Evolutionary conservation across 306 rosid genomes (phyloP), one percentile per base, ranked within the genome.

Genomic region (Prinsepia uniflora): DNA sequence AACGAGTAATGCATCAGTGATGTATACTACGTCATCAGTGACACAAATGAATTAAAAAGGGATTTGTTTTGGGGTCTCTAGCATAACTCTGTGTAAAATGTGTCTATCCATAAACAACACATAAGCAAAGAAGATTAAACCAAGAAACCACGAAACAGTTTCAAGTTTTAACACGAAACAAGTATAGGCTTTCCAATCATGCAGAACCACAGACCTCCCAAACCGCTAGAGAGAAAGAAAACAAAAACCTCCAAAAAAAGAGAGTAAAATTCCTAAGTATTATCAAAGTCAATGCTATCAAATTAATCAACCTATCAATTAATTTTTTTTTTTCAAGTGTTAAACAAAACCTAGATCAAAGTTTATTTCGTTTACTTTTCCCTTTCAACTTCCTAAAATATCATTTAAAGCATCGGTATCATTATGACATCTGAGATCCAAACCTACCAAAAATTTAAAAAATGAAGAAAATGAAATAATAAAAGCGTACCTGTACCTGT

Each of bases 401-500:
- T 54, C 24, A 49, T 24, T 50, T 40, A 15, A 24, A 12, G 49
- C 11, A 13, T 42, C 53, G 7, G n/a, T 52, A 30, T 30, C 36
- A 62, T 24, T 48, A 48, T 5, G 56, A 72, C 49, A 72, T 62
- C 22, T 8, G 24, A 24, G 30, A 24, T 24, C 30, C 30, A 24
- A 24, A 24, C 30, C 30, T 24, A 24, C 30, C 30, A 24, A 24
- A 24, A 24, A 24, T 24, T 24, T 24, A 2, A 22, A 39, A 68
- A 36, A 10, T 5, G 12, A 49, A 18, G 30, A 48, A 45, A 8
- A 30, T 30, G 3, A 47, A 47, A 3, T 0, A 12, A 19, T 46
- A 0, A 53, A 49, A 7, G 8, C 65, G 48, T 76, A 87, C 97
- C 85, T 58, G 96, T 89, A 24, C 0, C 30, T 24, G 30, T 24